phyloP scores from a whole-genome alignment of 1,139 yeast species.

The Hemisphaericaspora xylanilytica region DNA sequence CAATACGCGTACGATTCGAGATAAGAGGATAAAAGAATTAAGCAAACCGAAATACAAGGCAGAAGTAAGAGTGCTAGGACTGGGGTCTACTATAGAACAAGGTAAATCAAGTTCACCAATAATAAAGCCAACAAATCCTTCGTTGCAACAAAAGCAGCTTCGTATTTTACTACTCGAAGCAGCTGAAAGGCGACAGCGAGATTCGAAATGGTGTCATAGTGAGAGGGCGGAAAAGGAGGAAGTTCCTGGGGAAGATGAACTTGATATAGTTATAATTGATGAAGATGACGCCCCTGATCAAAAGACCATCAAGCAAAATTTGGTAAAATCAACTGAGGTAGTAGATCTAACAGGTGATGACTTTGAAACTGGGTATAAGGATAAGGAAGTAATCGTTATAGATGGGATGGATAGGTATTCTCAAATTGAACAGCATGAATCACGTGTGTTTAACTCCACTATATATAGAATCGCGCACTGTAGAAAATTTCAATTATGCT shows the following conservation, averaged over 20 bases:
- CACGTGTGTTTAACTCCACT: not conserved
- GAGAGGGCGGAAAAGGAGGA: constrained; percentile 20
- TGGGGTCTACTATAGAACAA: constrained; percentile 3
- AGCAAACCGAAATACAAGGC: constrained; percentile 37
- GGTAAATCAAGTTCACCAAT: constrained; percentile 8
- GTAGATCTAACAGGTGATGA: constrained; percentile 20
- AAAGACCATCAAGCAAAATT: not conserved
- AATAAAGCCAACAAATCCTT: constrained; percentile 11
- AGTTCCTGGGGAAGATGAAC: constrained; percentile 34
- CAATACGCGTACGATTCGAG: constrained; percentile 29
- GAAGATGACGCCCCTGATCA: constrained; percentile 1
- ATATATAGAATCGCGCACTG: not conserved
- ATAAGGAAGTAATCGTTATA: constrained; percentile 20
- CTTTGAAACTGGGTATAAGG: not conserved
- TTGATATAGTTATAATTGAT: constrained; percentile 26
- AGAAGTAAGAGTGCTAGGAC: constrained; percentile 39
- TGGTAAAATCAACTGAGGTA: constrained; percentile 16
- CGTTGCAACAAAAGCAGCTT: constrained; percentile 22
- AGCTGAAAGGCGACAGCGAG: constrained; percentile 60
- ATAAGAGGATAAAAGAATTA: constrained; percentile 38
- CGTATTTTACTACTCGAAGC: constrained; percentile 61
- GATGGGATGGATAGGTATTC: constrained; percentile 13
- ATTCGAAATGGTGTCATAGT: constrained; percentile 53
- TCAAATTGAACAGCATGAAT: not conserved
- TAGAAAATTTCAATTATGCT: not conserved